phyloP scores from a whole-genome alignment of 2,329 filamentous ascomycete species.

The Thielaviopsis populi region DNA sequence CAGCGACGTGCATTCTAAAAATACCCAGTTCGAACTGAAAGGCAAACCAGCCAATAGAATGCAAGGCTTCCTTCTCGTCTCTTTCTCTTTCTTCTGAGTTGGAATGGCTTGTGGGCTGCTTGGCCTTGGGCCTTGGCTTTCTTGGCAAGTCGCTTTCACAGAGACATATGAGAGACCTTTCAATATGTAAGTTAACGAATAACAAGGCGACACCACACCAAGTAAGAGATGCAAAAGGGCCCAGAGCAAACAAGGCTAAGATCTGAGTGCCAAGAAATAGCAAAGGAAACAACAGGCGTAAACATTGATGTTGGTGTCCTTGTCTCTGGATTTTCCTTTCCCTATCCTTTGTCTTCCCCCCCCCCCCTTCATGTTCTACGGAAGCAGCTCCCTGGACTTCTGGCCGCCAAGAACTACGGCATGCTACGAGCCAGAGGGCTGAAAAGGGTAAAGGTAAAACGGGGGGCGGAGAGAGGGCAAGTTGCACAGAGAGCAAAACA shows the following conservation, averaged over 20 bases:
- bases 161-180: constrained; percentile 1
- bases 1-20: not conserved
- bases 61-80: not conserved
- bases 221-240: not conserved
- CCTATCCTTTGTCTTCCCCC: not conserved
- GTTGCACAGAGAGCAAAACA: constrained; percentile 1
- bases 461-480: not conserved
- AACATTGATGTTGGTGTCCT: not conserved
- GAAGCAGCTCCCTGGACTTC: not conserved
- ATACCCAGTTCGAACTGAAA: not conserved
- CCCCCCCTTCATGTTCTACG: not conserved
- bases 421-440: not conserved
- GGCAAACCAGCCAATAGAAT: not conserved
- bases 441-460: not conserved
- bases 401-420: not conserved
- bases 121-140: not conserved
- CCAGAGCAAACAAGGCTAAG: not conserved
- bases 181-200: not conserved
- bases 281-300: not conserved
- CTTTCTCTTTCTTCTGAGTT: not conserved
- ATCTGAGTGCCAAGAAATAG: not conserved
- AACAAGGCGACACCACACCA: not conserved
- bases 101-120: not conserved
- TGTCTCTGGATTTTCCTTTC: not conserved
- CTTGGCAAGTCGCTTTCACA: not conserved